Conservation (phyloP, 805 yeast species). For the Saturnispora sekii region DNA sequence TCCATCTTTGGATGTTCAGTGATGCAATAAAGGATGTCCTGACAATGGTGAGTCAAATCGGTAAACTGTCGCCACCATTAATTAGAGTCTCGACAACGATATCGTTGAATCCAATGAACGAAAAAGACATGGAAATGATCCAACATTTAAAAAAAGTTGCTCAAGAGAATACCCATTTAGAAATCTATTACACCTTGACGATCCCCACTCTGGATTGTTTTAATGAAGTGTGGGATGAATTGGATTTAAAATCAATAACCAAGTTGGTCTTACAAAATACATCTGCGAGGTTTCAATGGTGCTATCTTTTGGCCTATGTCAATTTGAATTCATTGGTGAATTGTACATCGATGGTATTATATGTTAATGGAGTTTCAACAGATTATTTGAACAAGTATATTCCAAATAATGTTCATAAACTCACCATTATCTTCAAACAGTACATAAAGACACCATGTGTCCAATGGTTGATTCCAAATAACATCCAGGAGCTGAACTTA, state of each 20-base stretch:
- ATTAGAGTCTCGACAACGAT: conserved; percentile 2
- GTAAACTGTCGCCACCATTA: not conserved
- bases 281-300: conserved; percentile 4
- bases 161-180: not conserved
- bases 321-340: not conserved
- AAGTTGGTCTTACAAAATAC: conserved; percentile 7
- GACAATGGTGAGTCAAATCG: not conserved
- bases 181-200: conserved; percentile 4
- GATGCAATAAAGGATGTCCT: conserved; percentile 1
- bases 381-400: conserved; percentile 7
- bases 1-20: conserved; percentile 6
- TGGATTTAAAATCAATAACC: not conserved
- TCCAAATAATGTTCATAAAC: not conserved
- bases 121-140: conserved; percentile 2
- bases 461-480: not conserved
- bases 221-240: conserved; percentile 1
- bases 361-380: conserved; percentile 7
- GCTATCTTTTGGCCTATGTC: not conserved
- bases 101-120: conserved; percentile 4
- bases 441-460: conserved; percentile 2
- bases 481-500: conserved; percentile 3
- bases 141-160: not conserved
- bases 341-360: conserved; percentile 1
- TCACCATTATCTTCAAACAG: conserved; percentile 6
- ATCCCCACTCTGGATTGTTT: conserved; percentile 5